Evolutionary conservation across 208 protist species (phyloP), one percentile per base, ranked within the genome.

Genomic region (Herpetomonas tarakana): DNA sequence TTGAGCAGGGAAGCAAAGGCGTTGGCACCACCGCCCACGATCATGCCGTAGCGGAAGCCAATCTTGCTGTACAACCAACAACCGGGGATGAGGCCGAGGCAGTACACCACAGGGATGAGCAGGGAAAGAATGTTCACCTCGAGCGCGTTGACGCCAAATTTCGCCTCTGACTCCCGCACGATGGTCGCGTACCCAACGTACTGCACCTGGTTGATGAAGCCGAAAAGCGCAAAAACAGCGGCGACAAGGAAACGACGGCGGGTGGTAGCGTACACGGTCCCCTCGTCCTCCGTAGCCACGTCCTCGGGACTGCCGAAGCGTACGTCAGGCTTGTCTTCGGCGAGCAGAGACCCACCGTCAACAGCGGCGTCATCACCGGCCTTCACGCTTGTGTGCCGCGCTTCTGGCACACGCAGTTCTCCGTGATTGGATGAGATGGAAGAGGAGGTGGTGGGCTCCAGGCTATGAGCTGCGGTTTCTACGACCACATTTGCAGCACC

Each of bases 191-290:
- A 85, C 25, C 57, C 68, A 21, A 81, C 73, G 57, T 85, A 80
- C 52, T 74, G 69, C 4, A 85, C 21, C 53, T 85, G 78, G 52
- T 76, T 81, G 47, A 73, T 68, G 61, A 80, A 78, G 41, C 59
- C 70, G 21, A 68, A 77, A 26, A 52, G 58, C 12, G 70, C 46
- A 45, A 81, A 80, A 14, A 81, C 45, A 1, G 30, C 35, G 1
- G 74, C n/a, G 1, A 85, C 57, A 2, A 78, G 44, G 39, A 75
- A 74, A 6, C 78, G 78, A 3, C 61, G 49, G n/a, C 51, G 59
- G 0, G 74, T 75, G 9, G 61, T 65, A 44, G 58, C 47, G 26
- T 78, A 52, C 2, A 58, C 14, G 2, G 29, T 31, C 35, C 14
- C 35, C 9, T 41, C 35, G 14, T 6, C 35, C 35, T n/a, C n/a